phyloP scores from a whole-genome alignment of 2,329 filamentous ascomycete species.

The Aspergillus sp. region DNA sequence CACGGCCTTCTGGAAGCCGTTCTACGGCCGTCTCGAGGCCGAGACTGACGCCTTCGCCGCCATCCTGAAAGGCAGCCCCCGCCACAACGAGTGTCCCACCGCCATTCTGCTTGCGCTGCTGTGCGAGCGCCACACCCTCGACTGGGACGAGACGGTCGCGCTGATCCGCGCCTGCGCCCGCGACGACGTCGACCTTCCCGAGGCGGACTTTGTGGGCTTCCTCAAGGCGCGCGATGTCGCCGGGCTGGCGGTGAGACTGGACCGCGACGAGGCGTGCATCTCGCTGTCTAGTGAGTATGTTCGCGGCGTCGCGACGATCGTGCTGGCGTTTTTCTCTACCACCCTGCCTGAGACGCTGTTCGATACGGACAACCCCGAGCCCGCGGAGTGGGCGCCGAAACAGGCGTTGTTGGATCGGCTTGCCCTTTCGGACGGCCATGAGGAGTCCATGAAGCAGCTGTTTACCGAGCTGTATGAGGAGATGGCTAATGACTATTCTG shows the following conservation, averaged over 20 bases:
- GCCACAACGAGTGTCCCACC: slow-evolving; percentile 11
- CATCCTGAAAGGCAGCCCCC: slow-evolving; percentile 4
- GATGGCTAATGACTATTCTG: slow-evolving; percentile 7
- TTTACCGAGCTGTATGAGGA: slow-evolving; percentile 9
- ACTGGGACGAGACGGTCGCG: slow-evolving; percentile 13
- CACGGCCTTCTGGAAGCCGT: slow-evolving; percentile 11
- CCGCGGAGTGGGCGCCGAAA: slow-evolving; percentile 8
- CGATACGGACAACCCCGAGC: slow-evolving; percentile 7
- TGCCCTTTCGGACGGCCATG: slow-evolving; percentile 7
- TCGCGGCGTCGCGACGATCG: slow-evolving; percentile 9
- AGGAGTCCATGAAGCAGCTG: slow-evolving; percentile 8
- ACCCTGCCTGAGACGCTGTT: slow-evolving; percentile 9
- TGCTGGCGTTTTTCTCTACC: slow-evolving; percentile 8
- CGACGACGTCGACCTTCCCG: slow-evolving; percentile 3
- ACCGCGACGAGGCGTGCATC: slow-evolving; percentile 9
- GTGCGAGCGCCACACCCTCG: slow-evolving; percentile 10
- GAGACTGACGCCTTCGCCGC: slow-evolving; percentile 7
- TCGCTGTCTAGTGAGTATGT: slow-evolving; percentile 13
- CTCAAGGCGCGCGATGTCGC: slow-evolving; percentile 4
- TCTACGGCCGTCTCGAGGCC: slow-evolving; percentile 12
- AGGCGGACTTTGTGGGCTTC: slow-evolving; percentile 8
- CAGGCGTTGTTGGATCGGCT: slow-evolving; percentile 6
- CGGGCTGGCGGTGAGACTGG: slow-evolving; percentile 7
- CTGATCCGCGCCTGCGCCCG: slow-evolving; percentile 8
- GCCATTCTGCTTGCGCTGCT: slow-evolving; percentile 10